phyloP scores from a whole-genome alignment of 495 filamentous ascomycete genomes.

The Glonium stellatum region DNA sequence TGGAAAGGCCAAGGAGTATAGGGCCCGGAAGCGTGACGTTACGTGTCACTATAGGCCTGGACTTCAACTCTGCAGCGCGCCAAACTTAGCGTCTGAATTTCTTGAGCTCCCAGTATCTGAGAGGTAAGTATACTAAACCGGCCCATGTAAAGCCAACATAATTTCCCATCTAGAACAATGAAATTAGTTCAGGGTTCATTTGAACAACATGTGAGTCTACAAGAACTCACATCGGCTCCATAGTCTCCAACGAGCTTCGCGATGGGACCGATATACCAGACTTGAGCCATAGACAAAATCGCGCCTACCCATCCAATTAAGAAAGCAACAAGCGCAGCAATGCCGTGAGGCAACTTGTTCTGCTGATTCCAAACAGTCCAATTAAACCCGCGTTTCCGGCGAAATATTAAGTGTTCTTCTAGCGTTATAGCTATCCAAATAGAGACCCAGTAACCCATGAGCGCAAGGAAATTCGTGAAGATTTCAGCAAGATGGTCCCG shows the following conservation, averaged over 20 bases:
- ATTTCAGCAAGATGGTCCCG: constrained; percentile 48
- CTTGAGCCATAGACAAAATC: constrained; percentile 39
- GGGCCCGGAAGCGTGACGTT: background rate
- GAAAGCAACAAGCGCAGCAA: constrained; percentile 38
- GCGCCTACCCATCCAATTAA: constrained; percentile 38
- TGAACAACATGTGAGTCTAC: background rate
- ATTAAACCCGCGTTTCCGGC: constrained; percentile 39
- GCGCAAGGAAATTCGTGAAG: constrained; percentile 51
- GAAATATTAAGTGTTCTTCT: constrained; percentile 50
- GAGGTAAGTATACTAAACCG: constrained; percentile 35
- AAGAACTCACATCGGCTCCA: constrained; percentile 50
- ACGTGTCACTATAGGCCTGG: background rate
- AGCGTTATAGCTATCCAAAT: constrained; percentile 48
- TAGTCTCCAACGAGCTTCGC: constrained; percentile 43
- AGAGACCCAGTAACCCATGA: constrained; percentile 56
- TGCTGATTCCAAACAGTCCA: constrained; percentile 36
- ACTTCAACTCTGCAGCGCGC: background rate
- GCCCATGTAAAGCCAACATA: constrained; percentile 41
- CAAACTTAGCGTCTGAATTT: constrained; percentile 32
- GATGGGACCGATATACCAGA: constrained; percentile 39
- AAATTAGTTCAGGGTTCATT: constrained; percentile 8
- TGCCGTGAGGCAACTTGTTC: constrained; percentile 33
- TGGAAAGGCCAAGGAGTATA: background rate
- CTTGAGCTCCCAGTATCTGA: constrained; percentile 36
- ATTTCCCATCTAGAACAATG: constrained; percentile 36